Percentiles rank a stretch among this genome's conserved stretches.
Evolutionary conservation across 805 yeast genomes (phyloP).

Genomic region (Yamadazyma philogaea): DNA sequence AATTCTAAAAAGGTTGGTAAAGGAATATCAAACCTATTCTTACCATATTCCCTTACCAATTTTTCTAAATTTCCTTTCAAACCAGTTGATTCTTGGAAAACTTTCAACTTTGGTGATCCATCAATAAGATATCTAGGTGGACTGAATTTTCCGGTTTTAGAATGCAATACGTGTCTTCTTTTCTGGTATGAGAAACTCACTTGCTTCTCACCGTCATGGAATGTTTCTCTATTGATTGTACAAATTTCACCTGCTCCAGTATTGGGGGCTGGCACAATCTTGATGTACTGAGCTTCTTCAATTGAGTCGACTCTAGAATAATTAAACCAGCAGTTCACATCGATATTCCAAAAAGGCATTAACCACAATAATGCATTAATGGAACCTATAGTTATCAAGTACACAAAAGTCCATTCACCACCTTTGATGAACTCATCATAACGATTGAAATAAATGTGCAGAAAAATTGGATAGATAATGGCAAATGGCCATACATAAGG

Average conservation of each 20-base stretch:
- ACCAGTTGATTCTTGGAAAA: conserved; percentile 57
- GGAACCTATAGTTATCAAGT: conserved; percentile 68
- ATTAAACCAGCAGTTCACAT: conserved; percentile 66
- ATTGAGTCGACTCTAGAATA: conserved; percentile 52
- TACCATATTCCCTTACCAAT: conserved; percentile 64
- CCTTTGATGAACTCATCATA: conserved; percentile 85
- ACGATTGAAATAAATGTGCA: conserved; percentile 57
- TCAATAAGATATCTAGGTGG: conserved; percentile 82
- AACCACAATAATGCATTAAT: conserved; percentile 75
- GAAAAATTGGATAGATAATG: conserved; percentile 70
- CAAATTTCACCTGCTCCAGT: conserved; percentile 84
- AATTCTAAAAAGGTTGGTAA: conserved; percentile 87
- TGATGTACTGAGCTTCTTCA: conserved; percentile 65
- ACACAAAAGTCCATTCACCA: conserved; percentile 94
- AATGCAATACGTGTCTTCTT: conserved; percentile 77
- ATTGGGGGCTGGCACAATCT: conserved; percentile 79
- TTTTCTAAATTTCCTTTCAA: conserved; percentile 49
- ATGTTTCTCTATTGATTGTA: conserved; percentile 50
- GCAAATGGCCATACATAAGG: conserved; percentile 85
- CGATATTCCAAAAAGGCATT: conserved; percentile 92
- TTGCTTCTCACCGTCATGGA: conserved; percentile 58
- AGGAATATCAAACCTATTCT: conserved; percentile 90
- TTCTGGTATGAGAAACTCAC: conserved; percentile 83
- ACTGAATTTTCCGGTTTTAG: conserved; percentile 51
- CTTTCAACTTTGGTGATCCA: conserved; percentile 52